Conservation (phyloP, 495 filamentous ascomycete species). For the Haplographium delicatum region DNA sequence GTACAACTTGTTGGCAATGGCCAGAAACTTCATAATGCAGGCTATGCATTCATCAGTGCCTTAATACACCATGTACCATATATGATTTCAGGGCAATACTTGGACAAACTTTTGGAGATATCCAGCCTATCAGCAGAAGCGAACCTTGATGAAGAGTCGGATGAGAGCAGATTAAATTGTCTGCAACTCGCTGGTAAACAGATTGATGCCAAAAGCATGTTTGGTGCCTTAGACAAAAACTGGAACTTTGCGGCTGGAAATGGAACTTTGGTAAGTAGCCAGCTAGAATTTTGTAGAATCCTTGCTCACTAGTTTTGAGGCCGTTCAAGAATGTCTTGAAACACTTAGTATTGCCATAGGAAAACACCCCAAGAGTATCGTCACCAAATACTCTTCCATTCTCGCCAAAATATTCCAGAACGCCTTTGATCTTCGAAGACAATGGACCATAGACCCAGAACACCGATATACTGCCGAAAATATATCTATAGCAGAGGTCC, state of each 20-base stretch:
- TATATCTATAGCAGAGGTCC: constrained; percentile 58
- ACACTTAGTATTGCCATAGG: constrained; percentile 64
- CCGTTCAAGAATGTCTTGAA: constrained; percentile 60
- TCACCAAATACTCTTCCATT: constrained; percentile 60
- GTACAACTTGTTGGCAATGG: constrained; percentile 48
- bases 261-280: constrained; percentile 50
- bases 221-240: constrained; percentile 63
- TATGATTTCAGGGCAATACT: constrained; percentile 69
- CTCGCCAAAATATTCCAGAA: constrained; percentile 68
- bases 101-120: constrained; percentile 62
- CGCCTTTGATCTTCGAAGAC: constrained; percentile 63
- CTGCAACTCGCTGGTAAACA: constrained; percentile 66
- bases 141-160: constrained; percentile 46
- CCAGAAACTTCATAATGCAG: constrained; percentile 68
- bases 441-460: constrained; percentile 14
- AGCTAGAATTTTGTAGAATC: neutral
- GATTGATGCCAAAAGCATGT: constrained; percentile 59
- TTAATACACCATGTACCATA: constrained; percentile 78
- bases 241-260: constrained; percentile 56
- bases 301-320: constrained; percentile 36
- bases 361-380: constrained; percentile 65
- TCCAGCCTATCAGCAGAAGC: constrained; percentile 65
- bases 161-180: constrained; percentile 62
- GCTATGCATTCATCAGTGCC: constrained; percentile 69
- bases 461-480: constrained; percentile 28